A percentile compares a stretch with the other conserved stretches of the same genome.
Conservation (phyloP, 2,329 filamentous ascomycete species). For the Ophiostoma sp. region DNA sequence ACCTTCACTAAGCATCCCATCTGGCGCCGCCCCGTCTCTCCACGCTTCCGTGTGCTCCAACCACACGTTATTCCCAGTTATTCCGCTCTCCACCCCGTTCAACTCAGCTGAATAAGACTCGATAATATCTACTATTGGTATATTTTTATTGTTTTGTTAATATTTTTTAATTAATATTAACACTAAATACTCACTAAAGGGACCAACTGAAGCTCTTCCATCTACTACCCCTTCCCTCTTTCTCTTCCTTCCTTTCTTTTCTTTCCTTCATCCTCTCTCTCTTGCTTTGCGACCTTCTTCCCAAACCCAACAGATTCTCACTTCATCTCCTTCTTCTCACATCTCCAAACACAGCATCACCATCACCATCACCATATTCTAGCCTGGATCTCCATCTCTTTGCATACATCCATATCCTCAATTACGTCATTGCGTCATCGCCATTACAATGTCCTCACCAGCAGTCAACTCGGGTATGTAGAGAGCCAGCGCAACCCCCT, state of each 20-base stretch:
- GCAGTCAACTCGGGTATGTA: constrained; percentile 24
- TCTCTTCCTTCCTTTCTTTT: neutral
- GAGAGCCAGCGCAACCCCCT: neutral
- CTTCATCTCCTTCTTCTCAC: neutral
- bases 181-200: neutral
- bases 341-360: neutral
- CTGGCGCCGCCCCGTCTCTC: neutral
- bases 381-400: neutral
- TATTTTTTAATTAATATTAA: neutral
- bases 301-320: neutral
- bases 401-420: constrained; percentile 4
- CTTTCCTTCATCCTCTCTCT: neutral
- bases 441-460: constrained; percentile 27
- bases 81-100: constrained; percentile 11
- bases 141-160: neutral
- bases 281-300: neutral
- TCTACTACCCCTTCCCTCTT: neutral
- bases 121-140: neutral
- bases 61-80: constrained; percentile 9
- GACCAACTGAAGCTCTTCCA: neutral
- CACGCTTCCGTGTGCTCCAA: constrained; percentile 1
- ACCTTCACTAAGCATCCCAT: constrained; percentile 6
- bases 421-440: constrained; percentile 27
- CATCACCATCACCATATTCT: neutral
- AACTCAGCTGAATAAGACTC: neutral